phyloP scores from a whole-genome alignment of 1,284 basidiomycete genomes.

The Ceratobasidium sp. region DNA sequence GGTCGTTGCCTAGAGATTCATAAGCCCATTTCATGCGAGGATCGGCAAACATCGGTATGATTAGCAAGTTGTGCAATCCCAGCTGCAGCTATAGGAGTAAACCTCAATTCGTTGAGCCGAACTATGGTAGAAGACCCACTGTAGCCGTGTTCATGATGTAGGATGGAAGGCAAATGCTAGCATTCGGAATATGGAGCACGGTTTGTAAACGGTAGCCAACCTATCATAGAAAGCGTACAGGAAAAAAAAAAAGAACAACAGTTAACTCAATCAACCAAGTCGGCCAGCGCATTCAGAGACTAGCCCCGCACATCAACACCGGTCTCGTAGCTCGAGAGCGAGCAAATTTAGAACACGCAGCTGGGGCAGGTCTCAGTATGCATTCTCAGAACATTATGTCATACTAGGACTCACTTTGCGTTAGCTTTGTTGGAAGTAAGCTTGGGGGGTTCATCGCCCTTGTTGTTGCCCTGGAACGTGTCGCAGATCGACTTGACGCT shows the following conservation, averaged over 20 bases:
- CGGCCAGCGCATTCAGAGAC: conserved; percentile 13
- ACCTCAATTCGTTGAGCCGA: no score
- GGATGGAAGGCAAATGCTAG: neutral
- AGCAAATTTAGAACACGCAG: conserved; percentile 12
- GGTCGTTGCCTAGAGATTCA: no score
- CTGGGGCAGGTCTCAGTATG: conserved; percentile 4
- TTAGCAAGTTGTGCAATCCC: no score
- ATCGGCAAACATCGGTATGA: no score
- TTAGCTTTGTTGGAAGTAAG: conserved; percentile 45
- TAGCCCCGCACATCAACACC: neutral
- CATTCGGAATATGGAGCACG: neutral
- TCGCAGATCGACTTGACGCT: conserved; percentile 45
- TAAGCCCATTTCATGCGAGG: no score
- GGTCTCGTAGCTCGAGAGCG: neutral
- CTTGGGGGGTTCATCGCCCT: conserved; percentile 44
- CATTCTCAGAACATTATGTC: neutral
- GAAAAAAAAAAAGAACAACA: neutral
- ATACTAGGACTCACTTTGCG: conserved; percentile 27
- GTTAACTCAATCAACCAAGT: neutral
- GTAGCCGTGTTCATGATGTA: neutral
- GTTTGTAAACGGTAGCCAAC: neutral
- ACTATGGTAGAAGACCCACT: no score
- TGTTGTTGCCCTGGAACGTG: conserved; percentile 46
- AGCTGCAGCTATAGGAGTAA: no score
- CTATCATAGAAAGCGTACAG: neutral